Base-by-base conservation (phyloP, 1,284 basidiomycete genomes). In the Marasmius tenuissimus region DNA sequence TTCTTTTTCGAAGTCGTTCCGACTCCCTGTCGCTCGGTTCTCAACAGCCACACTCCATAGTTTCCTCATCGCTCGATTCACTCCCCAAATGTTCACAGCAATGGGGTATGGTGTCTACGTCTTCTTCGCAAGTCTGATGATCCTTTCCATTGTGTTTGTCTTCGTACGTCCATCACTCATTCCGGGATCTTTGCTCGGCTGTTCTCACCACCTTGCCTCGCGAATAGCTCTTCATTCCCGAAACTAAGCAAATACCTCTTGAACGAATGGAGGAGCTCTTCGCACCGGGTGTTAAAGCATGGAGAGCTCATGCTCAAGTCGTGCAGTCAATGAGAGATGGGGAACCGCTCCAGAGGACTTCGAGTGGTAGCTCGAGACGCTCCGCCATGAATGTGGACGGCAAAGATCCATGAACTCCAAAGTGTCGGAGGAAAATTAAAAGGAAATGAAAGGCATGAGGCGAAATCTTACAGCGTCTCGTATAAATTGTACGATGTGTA, bases 211-310 rank as follows among this genome's bases (percentile, higher is more conserved):
- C 22, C 22, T 16, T 50, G 42, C 52, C 8, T 8, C 18, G n/a
- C 39, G 37, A 22, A 51, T n/a, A 73, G 71, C 65, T 72, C 37
- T 45, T 75, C 20, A 60, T 77, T 10, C 75, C 75, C 6, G 74
- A 77, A 64, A 75, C 75, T 18, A 73, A 72, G 55, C 71, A 72
- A 58, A 59, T 76, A 12, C 75, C 75, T 4, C 71, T 76, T 4
- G 75, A 76, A 62, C 69, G 72, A 33, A 77, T 76, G 73, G 74
- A 76, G 53, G 73, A 74, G 52, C 71, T 77, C 35, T 76, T 76
- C 56, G 72, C 40, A 12, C 45, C 64, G 27, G 66, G 59, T 35
- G 60, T 65, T 37, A 63, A 62, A 57, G 53, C 67, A 20, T 66
- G 69, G 68, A 63, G 63, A 22, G 69, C 69, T 20, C 68, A 70